Percentiles rank a stretch among this genome's conserved stretches.
Conservation (phyloP, 768 basidiomycete species). For the Termitomyces bulborhizus region DNA sequence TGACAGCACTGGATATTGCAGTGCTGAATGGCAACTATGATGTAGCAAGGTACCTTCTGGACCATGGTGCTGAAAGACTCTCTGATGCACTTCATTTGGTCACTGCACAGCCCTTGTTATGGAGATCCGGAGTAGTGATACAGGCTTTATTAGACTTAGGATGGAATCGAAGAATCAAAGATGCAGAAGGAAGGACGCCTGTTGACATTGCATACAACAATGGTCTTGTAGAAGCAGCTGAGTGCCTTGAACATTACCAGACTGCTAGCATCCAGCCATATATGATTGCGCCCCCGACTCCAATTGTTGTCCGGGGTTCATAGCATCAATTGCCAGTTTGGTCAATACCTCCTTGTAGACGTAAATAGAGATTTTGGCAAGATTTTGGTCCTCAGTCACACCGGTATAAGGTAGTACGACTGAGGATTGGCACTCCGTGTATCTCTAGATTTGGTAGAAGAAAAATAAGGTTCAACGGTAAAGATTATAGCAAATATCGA, state of each 20-base stretch:
- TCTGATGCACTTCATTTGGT: background rate
- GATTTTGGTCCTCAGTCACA: too few relatives aligned
- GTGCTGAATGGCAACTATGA: background rate
- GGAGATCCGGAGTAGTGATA: background rate
- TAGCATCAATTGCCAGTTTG: background rate
- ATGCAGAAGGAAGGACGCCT: background rate
- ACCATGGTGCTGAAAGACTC: background rate
- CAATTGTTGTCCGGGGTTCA: background rate
- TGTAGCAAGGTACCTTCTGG: background rate
- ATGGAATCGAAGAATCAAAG: background rate
- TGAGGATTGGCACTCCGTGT: too few relatives aligned
- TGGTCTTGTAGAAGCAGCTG: background rate
- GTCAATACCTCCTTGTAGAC: too few relatives aligned
- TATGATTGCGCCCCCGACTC: background rate
- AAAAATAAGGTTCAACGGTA: too few relatives aligned
- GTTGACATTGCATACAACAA: background rate
- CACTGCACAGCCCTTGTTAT: background rate
- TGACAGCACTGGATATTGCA: background rate
- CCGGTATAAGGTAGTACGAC: too few relatives aligned
- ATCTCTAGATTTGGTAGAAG: too few relatives aligned
- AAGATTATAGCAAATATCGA: too few relatives aligned
- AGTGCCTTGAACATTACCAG: background rate
- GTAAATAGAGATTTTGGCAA: too few relatives aligned
- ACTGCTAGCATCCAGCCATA: background rate
- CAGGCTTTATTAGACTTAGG: background rate